Base-by-base conservation (phyloP, 768 basidiomycete genomes). In the Boletellus emodensis region DNA sequence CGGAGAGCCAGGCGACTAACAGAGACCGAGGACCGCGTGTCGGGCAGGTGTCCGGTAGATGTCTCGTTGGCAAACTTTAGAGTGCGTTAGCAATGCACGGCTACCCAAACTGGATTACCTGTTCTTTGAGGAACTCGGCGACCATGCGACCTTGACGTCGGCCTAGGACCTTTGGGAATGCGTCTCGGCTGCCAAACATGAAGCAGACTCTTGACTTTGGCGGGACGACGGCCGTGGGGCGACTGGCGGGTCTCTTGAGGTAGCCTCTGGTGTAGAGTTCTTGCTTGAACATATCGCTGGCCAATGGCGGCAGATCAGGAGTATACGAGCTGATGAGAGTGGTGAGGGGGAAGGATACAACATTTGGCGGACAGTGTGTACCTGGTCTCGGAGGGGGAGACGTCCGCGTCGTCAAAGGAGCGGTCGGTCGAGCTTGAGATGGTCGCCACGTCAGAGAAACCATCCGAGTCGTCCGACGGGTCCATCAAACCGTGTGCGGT, bases 211-310 rank as follows among this genome's bases (percentile, higher is more conserved):
- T 52, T 39, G 52, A 17, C 17, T 36, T 51, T 30, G 44, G 53
- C 4, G 39, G 34, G 32, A 38, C 13, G 34, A 38, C 42, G 20
- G 40, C 59, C 9, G 53, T 38, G 26, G 51, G 22, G 17, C 26
- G 54, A 44, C 45, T 53, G 22, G 41, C 6, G 39, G 61, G 61
- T 42, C 56, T 49, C 49, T 50, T 60, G 38, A 64, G 15, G 52
- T 66, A 68, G 15, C 66, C 66, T 46, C 54, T 54, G 46, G 40
- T 34, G 41, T 61, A 68, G 3, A 68, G 52, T 41, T 68, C 66
- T 44, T 68, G 55, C 46, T 49, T 66, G 46, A 68, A 45, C 10
- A n/a, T 32, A 44, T 68, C 52, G 17, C 66, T 66, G 1, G 66
- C 66, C 30, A 68, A 44, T 10, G 64, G 65, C 1, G 55, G 55